Conservation (phyloP, 179 eudicot genomes). For the Silene noctiflora region DNA sequence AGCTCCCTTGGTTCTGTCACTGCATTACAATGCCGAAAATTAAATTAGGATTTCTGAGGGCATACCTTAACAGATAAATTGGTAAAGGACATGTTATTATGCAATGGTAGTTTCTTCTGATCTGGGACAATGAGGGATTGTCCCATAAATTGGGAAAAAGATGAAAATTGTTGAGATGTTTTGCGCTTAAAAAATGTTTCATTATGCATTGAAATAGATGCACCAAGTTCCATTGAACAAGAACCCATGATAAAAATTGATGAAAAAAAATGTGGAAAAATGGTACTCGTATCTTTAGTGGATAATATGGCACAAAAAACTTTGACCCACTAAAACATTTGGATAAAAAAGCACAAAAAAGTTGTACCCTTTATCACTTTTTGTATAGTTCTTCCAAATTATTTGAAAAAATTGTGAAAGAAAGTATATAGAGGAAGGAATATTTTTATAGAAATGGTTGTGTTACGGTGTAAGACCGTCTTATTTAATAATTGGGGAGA, state of each 20-base stretch:
- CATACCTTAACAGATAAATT: slow-evolving; percentile 28
- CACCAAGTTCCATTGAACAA: slow-evolving; percentile 42
- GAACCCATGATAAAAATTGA: slow-evolving; percentile 39
- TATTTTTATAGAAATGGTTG: too few relatives aligned
- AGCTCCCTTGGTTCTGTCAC: too few relatives aligned
- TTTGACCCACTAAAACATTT: slow-evolving; percentile 34
- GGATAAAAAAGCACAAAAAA: too few relatives aligned
- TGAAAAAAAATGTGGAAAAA: not conserved
- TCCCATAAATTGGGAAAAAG: slow-evolving; percentile 28
- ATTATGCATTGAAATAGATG: slow-evolving; percentile 35
- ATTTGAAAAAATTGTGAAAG: not conserved
- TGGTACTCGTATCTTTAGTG: not conserved
- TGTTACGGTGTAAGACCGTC: too few relatives aligned
- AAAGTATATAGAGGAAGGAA: too few relatives aligned
- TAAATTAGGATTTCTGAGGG: not conserved
- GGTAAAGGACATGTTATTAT: slow-evolving; percentile 18
- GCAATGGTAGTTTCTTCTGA: slow-evolving; percentile 30
- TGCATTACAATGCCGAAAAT: too few relatives aligned
- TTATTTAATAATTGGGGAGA: too few relatives aligned
- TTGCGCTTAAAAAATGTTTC: slow-evolving; percentile 27
- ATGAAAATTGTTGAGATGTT: slow-evolving; percentile 17
- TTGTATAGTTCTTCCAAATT: not conserved
- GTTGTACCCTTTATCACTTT: too few relatives aligned
- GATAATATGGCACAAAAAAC: slow-evolving; percentile 18
- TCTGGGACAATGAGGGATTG: slow-evolving; percentile 41